phyloP scores from a whole-genome alignment of 1,139 yeast species.

The Entelexis paramagnoliae region DNA sequence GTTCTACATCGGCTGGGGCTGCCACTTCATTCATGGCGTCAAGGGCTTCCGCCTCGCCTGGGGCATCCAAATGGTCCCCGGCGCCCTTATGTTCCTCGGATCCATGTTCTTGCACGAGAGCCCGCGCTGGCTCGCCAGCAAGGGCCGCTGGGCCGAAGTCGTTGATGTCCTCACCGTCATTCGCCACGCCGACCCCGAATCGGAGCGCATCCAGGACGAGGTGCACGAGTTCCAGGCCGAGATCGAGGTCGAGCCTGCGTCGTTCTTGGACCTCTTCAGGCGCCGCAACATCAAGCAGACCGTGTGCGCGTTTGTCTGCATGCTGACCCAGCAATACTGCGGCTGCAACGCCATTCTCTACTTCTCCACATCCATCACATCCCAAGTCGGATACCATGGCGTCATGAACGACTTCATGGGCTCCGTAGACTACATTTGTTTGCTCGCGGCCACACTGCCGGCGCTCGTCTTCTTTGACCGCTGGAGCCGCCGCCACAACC shows the following conservation, averaged over 20 bases:
- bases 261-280: slow-evolving; percentile 31
- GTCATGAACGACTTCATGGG: slow-evolving; percentile 20
- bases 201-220: slow-evolving; percentile 45
- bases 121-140: slow-evolving; percentile 61
- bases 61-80: slow-evolving; percentile 51
- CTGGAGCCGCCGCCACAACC: slow-evolving; percentile 41
- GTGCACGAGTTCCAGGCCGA: slow-evolving; percentile 37
- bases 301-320: slow-evolving; percentile 36
- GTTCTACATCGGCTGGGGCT: slow-evolving; percentile 39
- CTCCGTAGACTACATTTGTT: slow-evolving; percentile 39
- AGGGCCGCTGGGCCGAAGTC: slow-evolving; percentile 52
- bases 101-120: slow-evolving; percentile 52
- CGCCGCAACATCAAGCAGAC: slow-evolving; percentile 37
- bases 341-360: slow-evolving; percentile 59
- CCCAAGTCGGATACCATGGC: slow-evolving; percentile 33
- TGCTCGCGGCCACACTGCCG: slow-evolving; percentile 40
- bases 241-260: slow-evolving; percentile 39
- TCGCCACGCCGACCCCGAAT: slow-evolving; percentile 33
- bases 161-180: slow-evolving; percentile 35
- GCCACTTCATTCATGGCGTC: slow-evolving; percentile 26
- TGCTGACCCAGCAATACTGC: slow-evolving; percentile 57
- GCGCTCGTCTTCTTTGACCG: slow-evolving; percentile 40
- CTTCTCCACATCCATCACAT: slow-evolving; percentile 30
- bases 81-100: slow-evolving; percentile 38
- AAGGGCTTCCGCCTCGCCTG: slow-evolving; percentile 44